Evolutionary conservation across 495 filamentous ascomycete species (phyloP).

Genomic region (Aspergillus sclerotiicarbonarius): DNA sequence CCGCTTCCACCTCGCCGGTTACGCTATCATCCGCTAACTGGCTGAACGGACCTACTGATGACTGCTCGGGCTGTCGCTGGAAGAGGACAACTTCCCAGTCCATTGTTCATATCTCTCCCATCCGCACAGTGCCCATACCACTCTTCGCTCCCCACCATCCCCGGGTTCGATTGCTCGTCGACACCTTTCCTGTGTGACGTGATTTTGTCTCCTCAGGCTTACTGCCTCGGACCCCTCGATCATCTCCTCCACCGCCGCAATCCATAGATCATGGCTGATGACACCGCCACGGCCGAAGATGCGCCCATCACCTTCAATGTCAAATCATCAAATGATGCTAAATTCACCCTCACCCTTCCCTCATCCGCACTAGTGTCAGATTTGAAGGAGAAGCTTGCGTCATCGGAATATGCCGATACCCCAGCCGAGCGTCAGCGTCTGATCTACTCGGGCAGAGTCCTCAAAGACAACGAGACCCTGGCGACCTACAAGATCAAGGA

Average conservation of each 20-base stretch:
- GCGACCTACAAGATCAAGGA: slow-evolving; percentile 90
- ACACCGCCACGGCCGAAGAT: slow-evolving; percentile 43
- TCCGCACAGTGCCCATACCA: not conserved
- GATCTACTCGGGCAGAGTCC: slow-evolving; percentile 94
- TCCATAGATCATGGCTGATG: slow-evolving; percentile 46
- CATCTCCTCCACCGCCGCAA: slow-evolving; percentile 6
- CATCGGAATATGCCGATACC: slow-evolving; percentile 76
- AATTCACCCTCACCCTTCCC: slow-evolving; percentile 76
- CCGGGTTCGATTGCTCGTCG: not conserved
- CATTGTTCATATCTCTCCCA: not conserved
- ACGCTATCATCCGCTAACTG: not conserved
- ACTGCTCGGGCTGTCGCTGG: not conserved
- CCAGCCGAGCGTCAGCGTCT: slow-evolving; percentile 84
- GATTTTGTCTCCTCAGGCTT: slow-evolving; percentile 1
- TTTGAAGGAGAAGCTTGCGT: slow-evolving; percentile 83
- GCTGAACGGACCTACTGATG: not conserved
- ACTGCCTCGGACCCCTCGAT: slow-evolving; percentile 12
- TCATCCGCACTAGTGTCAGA: slow-evolving; percentile 75
- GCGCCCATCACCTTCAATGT: slow-evolving; percentile 85
- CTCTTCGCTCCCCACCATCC: not conserved
- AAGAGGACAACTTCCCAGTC: not conserved
- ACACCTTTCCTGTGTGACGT: slow-evolving; percentile 15
- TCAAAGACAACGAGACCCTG: slow-evolving; percentile 89
- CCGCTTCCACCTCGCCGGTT: slow-evolving; percentile 27
- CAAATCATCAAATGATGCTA: slow-evolving; percentile 84